These are phyloP conservation scores for Rhodotorula paludigena DNA, from an alignment of 768 basidiomycete genomes.

Conservation along the genomic window DNA sequence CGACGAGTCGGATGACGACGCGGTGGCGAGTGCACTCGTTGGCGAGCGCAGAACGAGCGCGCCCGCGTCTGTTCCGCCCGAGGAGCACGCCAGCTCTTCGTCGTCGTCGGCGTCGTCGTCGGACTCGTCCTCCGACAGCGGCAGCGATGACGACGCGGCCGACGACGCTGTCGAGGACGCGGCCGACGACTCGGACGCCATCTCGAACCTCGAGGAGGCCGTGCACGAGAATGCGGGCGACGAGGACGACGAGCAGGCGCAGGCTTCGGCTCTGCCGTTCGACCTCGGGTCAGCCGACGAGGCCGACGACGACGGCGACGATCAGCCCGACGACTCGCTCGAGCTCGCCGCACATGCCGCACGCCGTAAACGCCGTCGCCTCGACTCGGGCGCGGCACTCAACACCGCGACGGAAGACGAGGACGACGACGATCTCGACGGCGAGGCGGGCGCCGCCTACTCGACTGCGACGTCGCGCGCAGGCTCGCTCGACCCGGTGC, in stretches of 20 bases:
- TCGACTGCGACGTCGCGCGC: not conserved
- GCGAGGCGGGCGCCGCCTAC: not conserved
- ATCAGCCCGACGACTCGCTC: not conserved
- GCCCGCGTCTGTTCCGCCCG: constrained; percentile 42
- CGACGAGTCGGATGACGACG: constrained; percentile 45
- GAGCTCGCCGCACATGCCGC: not conserved
- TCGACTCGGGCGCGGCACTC: not conserved
- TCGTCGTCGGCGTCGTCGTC: not conserved
- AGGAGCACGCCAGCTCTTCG: not conserved
- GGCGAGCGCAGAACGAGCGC: constrained; percentile 47
- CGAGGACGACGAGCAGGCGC: not conserved
- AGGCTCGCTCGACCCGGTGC: not conserved
- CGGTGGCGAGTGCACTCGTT: constrained; percentile 20
- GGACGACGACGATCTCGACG: not conserved
- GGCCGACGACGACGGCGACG: not conserved
- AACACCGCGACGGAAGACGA: not conserved
- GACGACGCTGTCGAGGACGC: not conserved
- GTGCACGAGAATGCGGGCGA: not conserved
- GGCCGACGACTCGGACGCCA: not conserved
- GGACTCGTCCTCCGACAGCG: not conserved
- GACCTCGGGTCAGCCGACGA: not conserved
- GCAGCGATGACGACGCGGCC: not conserved
- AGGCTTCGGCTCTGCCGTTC: not conserved
- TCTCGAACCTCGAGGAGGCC: not conserved
- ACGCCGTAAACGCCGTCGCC: not conserved